Conservation (phyloP, 345 rosid genomes). For the Eucalyptus victrix region DNA sequence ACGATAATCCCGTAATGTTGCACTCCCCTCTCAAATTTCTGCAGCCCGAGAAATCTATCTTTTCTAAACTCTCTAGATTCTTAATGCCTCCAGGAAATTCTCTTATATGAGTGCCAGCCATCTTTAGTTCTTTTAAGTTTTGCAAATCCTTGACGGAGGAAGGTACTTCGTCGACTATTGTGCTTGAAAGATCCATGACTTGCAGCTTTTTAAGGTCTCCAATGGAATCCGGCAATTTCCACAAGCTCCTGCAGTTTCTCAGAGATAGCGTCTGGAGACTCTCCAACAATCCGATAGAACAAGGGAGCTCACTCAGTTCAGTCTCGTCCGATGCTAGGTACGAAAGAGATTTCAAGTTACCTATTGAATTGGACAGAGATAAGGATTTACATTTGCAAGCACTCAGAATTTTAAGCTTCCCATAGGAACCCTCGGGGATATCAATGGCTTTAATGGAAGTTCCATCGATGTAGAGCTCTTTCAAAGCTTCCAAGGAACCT, state of each 20-base stretch:
- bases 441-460: neutral
- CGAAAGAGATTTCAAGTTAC: no score
- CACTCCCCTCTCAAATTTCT: accelerated
- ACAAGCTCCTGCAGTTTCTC: neutral
- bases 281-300: neutral
- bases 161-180: accelerated
- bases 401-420: neutral
- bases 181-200: neutral
- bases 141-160: accelerated
- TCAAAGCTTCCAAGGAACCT: neutral
- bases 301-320: no score
- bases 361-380: no score
- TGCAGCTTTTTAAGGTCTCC: neutral
- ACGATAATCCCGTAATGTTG: no score
- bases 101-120: accelerated
- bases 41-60: no score
- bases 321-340: no score
- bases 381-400: no score
- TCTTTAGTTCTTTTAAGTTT: no score
- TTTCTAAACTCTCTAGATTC: no score
- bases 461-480: neutral
- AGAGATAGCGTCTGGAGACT: neutral
- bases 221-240: neutral
- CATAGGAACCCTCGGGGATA: neutral
- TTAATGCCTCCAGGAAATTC: no score